Percentiles rank a stretch among this genome's conserved stretches.
Evolutionary conservation across 495 filamentous ascomycete genomes (phyloP).

Genomic region (Jackrogersella minutella): DNA sequence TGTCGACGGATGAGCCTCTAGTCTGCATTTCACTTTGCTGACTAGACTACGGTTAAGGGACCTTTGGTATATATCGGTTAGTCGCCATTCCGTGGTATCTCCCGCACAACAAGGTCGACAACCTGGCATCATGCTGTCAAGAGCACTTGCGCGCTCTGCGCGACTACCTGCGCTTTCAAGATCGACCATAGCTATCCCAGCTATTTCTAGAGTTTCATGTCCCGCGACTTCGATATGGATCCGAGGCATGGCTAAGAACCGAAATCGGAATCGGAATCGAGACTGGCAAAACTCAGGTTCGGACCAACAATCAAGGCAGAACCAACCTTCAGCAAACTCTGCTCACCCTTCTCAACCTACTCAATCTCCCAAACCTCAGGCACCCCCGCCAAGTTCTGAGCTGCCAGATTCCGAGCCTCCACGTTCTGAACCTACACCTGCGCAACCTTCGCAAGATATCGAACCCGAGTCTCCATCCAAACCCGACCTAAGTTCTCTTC

Average conservation of each 20-base stretch:
- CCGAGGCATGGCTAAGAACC: slow-evolving; percentile 53
- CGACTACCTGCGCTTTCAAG: slow-evolving; percentile 41
- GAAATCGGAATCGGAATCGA: slow-evolving; percentile 28
- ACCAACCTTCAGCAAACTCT: slow-evolving; percentile 10
- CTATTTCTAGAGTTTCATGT: slow-evolving; percentile 22
- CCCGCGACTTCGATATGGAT: slow-evolving; percentile 45
- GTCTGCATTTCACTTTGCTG: slow-evolving; percentile 1
- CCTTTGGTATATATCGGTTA: background rate
- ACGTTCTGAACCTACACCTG: slow-evolving; percentile 1
- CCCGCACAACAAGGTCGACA: slow-evolving; percentile 12
- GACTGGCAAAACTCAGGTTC: slow-evolving; percentile 7
- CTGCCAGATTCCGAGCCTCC: background rate
- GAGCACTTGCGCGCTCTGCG: slow-evolving; percentile 51
- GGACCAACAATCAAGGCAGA: slow-evolving; percentile 9
- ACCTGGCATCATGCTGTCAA: slow-evolving; percentile 50
- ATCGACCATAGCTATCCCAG: slow-evolving; percentile 35
- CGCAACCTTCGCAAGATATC: slow-evolving; percentile 25
- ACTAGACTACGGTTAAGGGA: background rate
- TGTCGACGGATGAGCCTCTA: slow-evolving; percentile 16
- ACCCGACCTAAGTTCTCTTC: slow-evolving; percentile 66
- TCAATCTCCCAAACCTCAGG: background rate
- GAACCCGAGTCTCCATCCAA: slow-evolving; percentile 42
- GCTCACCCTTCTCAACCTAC: background rate
- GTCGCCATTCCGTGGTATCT: background rate
- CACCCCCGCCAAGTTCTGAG: background rate